Percentiles rank a stretch among this genome's conserved stretches.
Conservation (phyloP, 129 eudicot species). For the Deinandra increscens region DNA sequence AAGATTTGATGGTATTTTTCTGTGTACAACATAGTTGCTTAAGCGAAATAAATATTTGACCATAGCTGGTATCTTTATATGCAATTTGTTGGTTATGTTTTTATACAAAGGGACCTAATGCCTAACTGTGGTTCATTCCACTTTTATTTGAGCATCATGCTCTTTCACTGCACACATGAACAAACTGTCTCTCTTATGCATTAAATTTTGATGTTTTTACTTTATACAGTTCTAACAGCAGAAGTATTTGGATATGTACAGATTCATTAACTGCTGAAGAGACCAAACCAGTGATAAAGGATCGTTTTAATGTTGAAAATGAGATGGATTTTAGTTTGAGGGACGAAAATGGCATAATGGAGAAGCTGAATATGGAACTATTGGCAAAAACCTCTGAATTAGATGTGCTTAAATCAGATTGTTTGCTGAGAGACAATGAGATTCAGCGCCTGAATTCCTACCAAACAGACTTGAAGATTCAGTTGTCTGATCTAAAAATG, state of each 20-base stretch:
- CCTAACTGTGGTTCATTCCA: background rate
- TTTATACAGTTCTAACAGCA: constrained; percentile 8
- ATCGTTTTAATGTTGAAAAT: constrained; percentile 18
- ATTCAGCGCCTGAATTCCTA: constrained; percentile 30
- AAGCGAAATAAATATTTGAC: background rate
- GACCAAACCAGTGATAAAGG: background rate
- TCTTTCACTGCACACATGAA: constrained; percentile 15
- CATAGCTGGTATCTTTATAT: background rate
- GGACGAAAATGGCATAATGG: constrained; percentile 12
- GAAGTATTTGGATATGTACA: constrained; percentile 31
- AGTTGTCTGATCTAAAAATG: constrained; percentile 42
- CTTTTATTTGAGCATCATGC: constrained; percentile 13
- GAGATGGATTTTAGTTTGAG: constrained; percentile 11
- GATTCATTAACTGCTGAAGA: constrained; percentile 29
- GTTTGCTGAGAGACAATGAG: constrained; percentile 46
- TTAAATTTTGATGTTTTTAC: background rate
- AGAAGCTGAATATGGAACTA: constrained; percentile 33
- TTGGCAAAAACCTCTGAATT: constrained; percentile 40
- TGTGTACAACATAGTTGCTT: constrained; percentile 4
- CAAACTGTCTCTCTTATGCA: background rate
- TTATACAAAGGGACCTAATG: constrained; percentile 7
- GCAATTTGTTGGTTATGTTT: constrained; percentile 5
- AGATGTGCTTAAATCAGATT: constrained; percentile 44
- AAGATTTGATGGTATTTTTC: background rate
- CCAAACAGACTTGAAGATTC: constrained; percentile 42